Percentiles rank a stretch among this genome's conserved stretches.
These are phyloP conservation scores for Astrothelium macrocarpum DNA, from an alignment of 495 filamentous ascomycete genomes.

Conservation along the genomic window DNA sequence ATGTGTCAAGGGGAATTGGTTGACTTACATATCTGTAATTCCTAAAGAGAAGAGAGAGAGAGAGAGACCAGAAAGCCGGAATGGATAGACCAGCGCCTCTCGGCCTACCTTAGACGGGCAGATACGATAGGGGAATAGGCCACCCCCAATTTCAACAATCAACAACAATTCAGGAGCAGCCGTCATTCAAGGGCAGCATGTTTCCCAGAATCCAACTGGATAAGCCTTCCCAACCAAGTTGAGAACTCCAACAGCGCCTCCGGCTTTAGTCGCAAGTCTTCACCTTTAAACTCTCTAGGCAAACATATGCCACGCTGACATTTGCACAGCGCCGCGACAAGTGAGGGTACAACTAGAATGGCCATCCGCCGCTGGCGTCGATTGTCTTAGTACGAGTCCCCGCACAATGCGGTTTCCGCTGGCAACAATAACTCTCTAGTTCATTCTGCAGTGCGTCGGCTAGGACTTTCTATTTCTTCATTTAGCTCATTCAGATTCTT, in stretches of 20 bases:
- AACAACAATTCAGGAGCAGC: background rate
- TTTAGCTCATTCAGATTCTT: too few relatives aligned
- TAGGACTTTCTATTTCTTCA: background rate
- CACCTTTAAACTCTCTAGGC: background rate
- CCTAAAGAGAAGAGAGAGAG: background rate
- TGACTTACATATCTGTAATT: background rate
- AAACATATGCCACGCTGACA: background rate
- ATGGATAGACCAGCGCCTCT: background rate
- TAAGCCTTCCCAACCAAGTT: background rate
- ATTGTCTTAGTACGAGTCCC: background rate
- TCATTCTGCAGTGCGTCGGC: background rate
- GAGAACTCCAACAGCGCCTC: background rate
- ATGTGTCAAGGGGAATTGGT: background rate
- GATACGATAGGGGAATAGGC: background rate
- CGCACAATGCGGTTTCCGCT: background rate
- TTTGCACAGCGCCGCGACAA: background rate
- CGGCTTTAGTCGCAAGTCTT: background rate
- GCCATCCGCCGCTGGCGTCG: background rate
- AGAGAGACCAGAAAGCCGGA: background rate
- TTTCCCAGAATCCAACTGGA: background rate
- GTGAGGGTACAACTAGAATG: background rate
- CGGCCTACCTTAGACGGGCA: background rate
- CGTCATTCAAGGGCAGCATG: background rate
- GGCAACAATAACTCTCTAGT: background rate
- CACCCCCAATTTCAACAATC: background rate